phyloP scores from a whole-genome alignment of 169 alveolate genomes.

The Plasmodium coatneyi region DNA sequence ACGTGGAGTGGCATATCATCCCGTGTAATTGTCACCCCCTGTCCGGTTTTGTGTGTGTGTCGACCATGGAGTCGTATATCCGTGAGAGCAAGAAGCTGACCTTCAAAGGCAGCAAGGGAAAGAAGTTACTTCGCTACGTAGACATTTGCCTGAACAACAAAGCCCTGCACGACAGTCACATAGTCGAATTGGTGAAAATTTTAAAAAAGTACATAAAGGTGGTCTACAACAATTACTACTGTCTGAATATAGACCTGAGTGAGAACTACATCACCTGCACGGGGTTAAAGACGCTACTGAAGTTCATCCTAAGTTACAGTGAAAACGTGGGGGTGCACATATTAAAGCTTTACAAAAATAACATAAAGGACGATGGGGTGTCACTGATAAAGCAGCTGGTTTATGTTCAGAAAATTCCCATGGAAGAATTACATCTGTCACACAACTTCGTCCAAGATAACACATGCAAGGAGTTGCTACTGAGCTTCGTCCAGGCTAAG shows the following conservation, averaged over 20 bases:
- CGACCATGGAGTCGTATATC: conserved; percentile 53
- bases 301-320: conserved; percentile 42
- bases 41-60: too few relatives aligned
- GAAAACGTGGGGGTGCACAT: conserved; percentile 55
- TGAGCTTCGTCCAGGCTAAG: conserved; percentile 70
- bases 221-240: conserved; percentile 29
- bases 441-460: conserved; percentile 67
- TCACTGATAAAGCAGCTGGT: conserved; percentile 49
- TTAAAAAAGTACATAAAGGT: conserved; percentile 43
- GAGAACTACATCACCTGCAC: conserved; percentile 64
- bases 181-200: conserved; percentile 51
- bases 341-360: conserved; percentile 60
- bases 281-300: conserved; percentile 42
- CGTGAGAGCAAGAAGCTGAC: conserved; percentile 68
- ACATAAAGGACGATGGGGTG: conserved; percentile 71
- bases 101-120: conserved; percentile 42
- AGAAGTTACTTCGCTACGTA: conserved; percentile 25
- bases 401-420: conserved; percentile 53
- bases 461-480: conserved; percentile 60
- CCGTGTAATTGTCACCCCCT: too few relatives aligned
- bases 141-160: conserved; percentile 69
- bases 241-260: conserved; percentile 64
- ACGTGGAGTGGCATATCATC: not conserved
- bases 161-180: conserved; percentile 45
- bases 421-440: conserved; percentile 72